Conservation (phyloP, 495 filamentous ascomycete genomes). For the Copromyces sp. region DNA sequence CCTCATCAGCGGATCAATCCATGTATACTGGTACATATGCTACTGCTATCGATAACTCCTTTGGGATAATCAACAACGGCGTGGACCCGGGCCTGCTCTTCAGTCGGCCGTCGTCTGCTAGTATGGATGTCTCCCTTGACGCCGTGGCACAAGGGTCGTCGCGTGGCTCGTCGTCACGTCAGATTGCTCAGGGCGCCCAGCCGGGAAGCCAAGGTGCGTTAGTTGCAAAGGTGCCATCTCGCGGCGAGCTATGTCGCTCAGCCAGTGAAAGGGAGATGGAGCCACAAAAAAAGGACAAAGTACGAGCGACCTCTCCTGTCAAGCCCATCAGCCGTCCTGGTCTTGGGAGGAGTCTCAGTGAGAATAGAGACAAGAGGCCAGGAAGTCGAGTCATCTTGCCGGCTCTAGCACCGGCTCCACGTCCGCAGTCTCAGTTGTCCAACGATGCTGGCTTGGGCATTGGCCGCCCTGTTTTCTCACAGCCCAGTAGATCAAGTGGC, state of each 20-base stretch:
- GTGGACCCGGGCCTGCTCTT: constrained; percentile 38
- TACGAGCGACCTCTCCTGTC: constrained; percentile 44
- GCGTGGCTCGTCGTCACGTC: constrained; percentile 14
- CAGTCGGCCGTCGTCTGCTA: constrained; percentile 35
- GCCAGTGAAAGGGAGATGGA: constrained; percentile 30
- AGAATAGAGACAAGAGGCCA: constrained; percentile 32
- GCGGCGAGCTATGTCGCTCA: constrained; percentile 30
- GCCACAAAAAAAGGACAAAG: constrained; percentile 29
- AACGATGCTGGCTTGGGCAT: constrained; percentile 13
- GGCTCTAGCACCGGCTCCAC: constrained; percentile 24
- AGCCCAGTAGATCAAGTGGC: constrained; percentile 29
- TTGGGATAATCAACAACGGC: constrained; percentile 26
- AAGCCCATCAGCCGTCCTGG: constrained; percentile 40
- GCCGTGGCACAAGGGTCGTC: constrained; percentile 21
- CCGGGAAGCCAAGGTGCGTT: constrained; percentile 7
- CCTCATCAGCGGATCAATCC: constrained; percentile 25
- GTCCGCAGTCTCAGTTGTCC: constrained; percentile 12
- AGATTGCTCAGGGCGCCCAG: constrained; percentile 12
- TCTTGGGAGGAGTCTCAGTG: constrained; percentile 52
- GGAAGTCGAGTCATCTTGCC: constrained; percentile 22
- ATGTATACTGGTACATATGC: constrained; percentile 31
- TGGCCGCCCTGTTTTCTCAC: constrained; percentile 24
- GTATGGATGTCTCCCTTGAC: constrained; percentile 30
- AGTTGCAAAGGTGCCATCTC: constrained; percentile 17
- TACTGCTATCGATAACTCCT: constrained; percentile 30